A percentile compares a stretch with the other conserved stretches of the same genome.
These are phyloP conservation scores for Amaranthus palmeri DNA, from an alignment of 148 eudicot genomes.

Conservation along the genomic window DNA sequence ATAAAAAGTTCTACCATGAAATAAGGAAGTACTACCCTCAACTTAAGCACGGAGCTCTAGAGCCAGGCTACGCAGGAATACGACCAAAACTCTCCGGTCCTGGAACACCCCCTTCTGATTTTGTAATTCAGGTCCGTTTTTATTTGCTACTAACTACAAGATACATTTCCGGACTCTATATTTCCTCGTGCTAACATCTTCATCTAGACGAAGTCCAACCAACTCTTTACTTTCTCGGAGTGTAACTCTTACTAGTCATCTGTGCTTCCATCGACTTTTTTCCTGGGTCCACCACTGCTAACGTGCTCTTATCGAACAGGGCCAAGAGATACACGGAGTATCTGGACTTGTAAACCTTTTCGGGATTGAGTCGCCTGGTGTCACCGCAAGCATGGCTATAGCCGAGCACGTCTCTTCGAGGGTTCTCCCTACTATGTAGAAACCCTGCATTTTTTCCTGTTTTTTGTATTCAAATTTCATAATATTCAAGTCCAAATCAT, in stretches of 20 bases:
- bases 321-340: constrained; percentile 64
- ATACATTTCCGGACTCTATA: background rate
- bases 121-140: constrained; percentile 63
- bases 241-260: too few species aligned
- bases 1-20: constrained; percentile 58
- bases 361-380: constrained; percentile 91
- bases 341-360: constrained; percentile 76
- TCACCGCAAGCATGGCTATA: constrained; percentile 85
- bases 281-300: too few species aligned
- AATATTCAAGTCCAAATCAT: background rate
- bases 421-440: constrained; percentile 22
- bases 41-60: constrained; percentile 67
- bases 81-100: constrained; percentile 84
- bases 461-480: background rate
- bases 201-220: too few species aligned
- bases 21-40: constrained; percentile 78
- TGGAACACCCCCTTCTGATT: constrained; percentile 56
- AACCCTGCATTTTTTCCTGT: background rate
- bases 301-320: constrained; percentile 32
- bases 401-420: constrained; percentile 56
- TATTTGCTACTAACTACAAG: background rate
- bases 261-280: too few species aligned
- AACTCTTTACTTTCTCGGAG: too few species aligned
- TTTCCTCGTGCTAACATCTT: background rate
- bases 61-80: constrained; percentile 86